phyloP scores from a whole-genome alignment of 1,284 basidiomycete genomes.

The Pyrrhoderma lamaoense region DNA sequence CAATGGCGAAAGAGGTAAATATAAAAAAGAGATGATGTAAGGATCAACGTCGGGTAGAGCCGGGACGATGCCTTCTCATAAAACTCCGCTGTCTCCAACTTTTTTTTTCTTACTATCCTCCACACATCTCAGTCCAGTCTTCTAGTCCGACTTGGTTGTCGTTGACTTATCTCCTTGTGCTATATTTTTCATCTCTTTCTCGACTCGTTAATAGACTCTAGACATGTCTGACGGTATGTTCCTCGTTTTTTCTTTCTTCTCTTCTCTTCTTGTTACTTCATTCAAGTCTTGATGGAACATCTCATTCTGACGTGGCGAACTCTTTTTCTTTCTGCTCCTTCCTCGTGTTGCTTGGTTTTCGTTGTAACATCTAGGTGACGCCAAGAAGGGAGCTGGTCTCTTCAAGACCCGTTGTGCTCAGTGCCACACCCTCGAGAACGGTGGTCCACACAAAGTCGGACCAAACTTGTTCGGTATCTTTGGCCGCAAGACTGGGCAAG shows the following conservation, averaged over 20 bases:
- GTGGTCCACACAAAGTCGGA: conserved; percentile 85
- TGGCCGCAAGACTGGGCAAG: conserved; percentile 89
- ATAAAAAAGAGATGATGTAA: background rate
- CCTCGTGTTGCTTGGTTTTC: background rate
- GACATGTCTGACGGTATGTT: conserved; percentile 13
- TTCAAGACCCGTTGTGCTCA: conserved; percentile 98
- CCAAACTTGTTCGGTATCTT: conserved; percentile 89
- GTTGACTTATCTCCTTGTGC: background rate
- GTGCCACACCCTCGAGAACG: conserved; percentile 87
- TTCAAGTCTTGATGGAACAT: too few species aligned
- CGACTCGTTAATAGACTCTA: background rate
- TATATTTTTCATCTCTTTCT: background rate
- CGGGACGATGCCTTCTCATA: conserved; percentile 8
- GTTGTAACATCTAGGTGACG: conserved; percentile 57
- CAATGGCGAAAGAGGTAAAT: conserved; percentile 5
- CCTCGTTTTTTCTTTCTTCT: too few species aligned
- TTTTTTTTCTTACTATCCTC: conserved; percentile 2
- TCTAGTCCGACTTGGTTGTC: background rate
- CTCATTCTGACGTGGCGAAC: too few species aligned
- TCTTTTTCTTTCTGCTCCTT: too few species aligned
- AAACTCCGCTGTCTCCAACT: background rate
- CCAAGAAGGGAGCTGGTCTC: conserved; percentile 80
- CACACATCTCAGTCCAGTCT: background rate
- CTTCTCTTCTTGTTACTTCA: too few species aligned
- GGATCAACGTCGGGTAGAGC: conserved; percentile 5